Conservation (phyloP, 352 stramenopile species). For the Chrysophaeum taylorii region DNA sequence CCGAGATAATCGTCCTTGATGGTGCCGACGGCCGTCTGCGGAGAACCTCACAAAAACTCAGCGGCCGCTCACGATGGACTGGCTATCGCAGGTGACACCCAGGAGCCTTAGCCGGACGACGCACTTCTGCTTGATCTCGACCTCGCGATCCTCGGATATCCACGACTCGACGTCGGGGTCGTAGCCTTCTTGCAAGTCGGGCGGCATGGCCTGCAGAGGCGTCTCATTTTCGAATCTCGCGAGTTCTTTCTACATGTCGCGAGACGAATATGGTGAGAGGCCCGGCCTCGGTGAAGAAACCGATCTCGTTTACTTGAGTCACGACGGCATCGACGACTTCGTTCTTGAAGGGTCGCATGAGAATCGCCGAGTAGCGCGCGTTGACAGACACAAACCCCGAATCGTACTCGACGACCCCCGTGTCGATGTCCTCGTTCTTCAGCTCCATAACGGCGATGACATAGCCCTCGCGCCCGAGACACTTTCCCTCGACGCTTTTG, state of each 20-base stretch:
- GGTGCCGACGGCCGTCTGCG: slow-evolving; percentile 83
- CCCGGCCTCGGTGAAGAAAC: slow-evolving; percentile 90
- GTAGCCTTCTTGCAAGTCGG: slow-evolving; percentile 88
- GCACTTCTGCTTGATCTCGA: slow-evolving; percentile 87
- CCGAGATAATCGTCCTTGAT: slow-evolving; percentile 98
- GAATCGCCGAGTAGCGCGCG: slow-evolving; percentile 86
- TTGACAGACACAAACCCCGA: slow-evolving; percentile 72
- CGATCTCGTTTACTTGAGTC: slow-evolving; percentile 81
- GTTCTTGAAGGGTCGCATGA: slow-evolving; percentile 92
- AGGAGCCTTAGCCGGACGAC: slow-evolving; percentile 91
- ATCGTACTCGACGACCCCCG: slow-evolving; percentile 93
- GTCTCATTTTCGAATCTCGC: too few relatives aligned
- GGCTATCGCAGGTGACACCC: slow-evolving; percentile 45
- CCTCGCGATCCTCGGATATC: slow-evolving; percentile 91
- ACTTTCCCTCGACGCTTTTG: slow-evolving; percentile 11
- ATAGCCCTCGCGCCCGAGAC: slow-evolving; percentile 8
- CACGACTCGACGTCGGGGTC: slow-evolving; percentile 90
- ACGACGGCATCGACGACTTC: slow-evolving; percentile 92
- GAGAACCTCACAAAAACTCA: slow-evolving; percentile 12
- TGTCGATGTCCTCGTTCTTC: slow-evolving; percentile 86
- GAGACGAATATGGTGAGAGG: slow-evolving; percentile 93
- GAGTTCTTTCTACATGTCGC: too few relatives aligned
- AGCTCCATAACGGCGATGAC: slow-evolving; percentile 91
- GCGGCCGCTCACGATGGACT: slow-evolving; percentile 13
- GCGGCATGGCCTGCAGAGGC: slow-evolving; percentile 80